Percentiles rank a stretch among this genome's conserved stretches.
phyloP scores from a whole-genome alignment of 495 filamentous ascomycete species.

The Lentithecium fluviatile region DNA sequence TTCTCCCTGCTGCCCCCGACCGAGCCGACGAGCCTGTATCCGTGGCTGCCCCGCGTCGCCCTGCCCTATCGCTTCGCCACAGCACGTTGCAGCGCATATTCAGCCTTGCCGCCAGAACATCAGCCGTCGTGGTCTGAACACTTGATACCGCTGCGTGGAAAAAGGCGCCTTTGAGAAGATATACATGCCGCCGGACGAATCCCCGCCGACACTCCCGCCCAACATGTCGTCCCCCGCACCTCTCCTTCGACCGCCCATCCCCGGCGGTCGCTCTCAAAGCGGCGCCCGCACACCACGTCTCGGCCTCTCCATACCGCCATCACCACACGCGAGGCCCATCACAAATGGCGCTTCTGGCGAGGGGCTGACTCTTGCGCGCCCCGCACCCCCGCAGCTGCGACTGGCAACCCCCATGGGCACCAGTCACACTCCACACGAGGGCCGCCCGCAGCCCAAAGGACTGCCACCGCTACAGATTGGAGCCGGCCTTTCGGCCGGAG shows the following conservation, averaged over 20 bases:
- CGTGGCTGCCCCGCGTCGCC: not conserved
- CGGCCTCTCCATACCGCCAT: constrained; percentile 83
- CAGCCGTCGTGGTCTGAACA: constrained; percentile 6
- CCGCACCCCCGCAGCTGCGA: constrained; percentile 66
- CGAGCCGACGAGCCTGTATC: not conserved
- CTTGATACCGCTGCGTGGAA: not conserved
- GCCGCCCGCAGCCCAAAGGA: constrained; percentile 49
- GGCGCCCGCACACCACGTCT: constrained; percentile 71
- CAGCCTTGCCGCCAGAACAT: constrained; percentile 3
- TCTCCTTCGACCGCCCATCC: constrained; percentile 79
- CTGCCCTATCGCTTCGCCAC: constrained; percentile 12
- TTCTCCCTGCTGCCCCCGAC: constrained; percentile 1
- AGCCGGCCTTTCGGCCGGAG: constrained; percentile 50
- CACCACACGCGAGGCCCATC: constrained; percentile 73
- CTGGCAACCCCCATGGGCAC: constrained; percentile 79
- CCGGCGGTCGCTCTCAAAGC: constrained; percentile 63
- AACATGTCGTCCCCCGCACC: constrained; percentile 78
- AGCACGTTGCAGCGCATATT: not conserved
- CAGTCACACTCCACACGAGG: constrained; percentile 62
- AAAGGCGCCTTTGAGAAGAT: not conserved
- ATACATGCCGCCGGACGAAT: constrained; percentile 23
- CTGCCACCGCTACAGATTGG: constrained; percentile 53
- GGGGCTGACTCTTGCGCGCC: constrained; percentile 30
- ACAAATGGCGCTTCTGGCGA: constrained; percentile 39
- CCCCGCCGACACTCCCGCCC: constrained; percentile 14